A percentile compares a stretch with the other conserved stretches of the same genome.
phyloP scores from a whole-genome alignment of 2,329 filamentous ascomycete species.

The Cladosporium halotolerans region DNA sequence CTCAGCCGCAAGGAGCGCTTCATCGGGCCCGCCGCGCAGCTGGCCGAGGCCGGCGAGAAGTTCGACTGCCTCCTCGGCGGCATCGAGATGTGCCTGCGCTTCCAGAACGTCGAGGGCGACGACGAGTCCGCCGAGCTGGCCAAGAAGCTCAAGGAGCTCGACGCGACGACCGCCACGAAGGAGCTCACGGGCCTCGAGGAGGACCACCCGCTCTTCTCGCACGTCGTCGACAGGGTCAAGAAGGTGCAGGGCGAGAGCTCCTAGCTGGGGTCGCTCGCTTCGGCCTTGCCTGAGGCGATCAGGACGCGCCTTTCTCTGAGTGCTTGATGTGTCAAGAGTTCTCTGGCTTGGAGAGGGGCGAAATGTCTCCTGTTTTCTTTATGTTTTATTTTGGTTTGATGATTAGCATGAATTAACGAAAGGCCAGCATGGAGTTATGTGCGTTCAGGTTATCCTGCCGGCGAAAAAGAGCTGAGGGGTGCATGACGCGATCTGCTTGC shows the following conservation, averaged over 20 bases:
- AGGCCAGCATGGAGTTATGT: slow-evolving; percentile 10
- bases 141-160: slow-evolving; percentile 71
- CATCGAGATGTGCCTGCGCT: slow-evolving; percentile 86
- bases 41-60: slow-evolving; percentile 72
- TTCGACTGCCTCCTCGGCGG: slow-evolving; percentile 71
- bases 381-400: slow-evolving; percentile 9
- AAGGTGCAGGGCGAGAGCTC: slow-evolving; percentile 58
- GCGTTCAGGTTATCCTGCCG: background rate
- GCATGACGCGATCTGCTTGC: background rate
- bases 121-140: slow-evolving; percentile 83
- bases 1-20: slow-evolving; percentile 92
- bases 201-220: slow-evolving; percentile 68
- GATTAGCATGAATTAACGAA: slow-evolving; percentile 12
- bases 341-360: background rate
- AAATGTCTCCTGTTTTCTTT: background rate
- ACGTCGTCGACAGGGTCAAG: slow-evolving; percentile 71
- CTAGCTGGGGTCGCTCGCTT: slow-evolving; percentile 6
- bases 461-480: background rate
- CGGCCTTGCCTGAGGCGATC: slow-evolving; percentile 7
- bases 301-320: background rate
- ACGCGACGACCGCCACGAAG: slow-evolving; percentile 66
- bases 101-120: slow-evolving; percentile 89
- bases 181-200: slow-evolving; percentile 77
- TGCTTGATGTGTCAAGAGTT: background rate
- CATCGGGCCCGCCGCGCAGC: slow-evolving; percentile 81